Evolutionary conservation across 2,329 filamentous ascomycete species (phyloP), one percentile per base, ranked within the genome.

Genomic region (Colletotrichum limetticola): DNA sequence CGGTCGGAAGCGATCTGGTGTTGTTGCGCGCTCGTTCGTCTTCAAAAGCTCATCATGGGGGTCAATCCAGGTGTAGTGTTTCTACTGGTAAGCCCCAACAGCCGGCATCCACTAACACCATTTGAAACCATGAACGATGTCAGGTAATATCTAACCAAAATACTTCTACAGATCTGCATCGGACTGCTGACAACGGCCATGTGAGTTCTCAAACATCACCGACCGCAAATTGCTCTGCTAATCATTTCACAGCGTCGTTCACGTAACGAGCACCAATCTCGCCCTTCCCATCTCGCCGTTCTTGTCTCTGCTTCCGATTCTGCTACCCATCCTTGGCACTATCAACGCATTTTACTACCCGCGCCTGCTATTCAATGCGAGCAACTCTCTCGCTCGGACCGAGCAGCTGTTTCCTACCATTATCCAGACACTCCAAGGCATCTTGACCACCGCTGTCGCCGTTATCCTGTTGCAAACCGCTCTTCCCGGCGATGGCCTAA

Each of bases 391-490:
- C 22, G 70, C 72, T 2, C 72, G 72, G 19, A 37, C 66, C 30
- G 64, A 74, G 14, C 72, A 73, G 69, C 59, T 74, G n/a, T 57
- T 74, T 7, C 72, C 72, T 1, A 61, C 49, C 77, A 73, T 82
- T 22, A 74, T 86, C 11, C 86, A 88, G 61, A 77, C 82, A 12
- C 72, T 86, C 3, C 86, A 88, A 67, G 83, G 79, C 8, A 77
- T 87, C 24, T 49, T 86, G 4, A 79, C 83, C 1, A 82, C 85
- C 7, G 78, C 87, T 6, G 80, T 89, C 2, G 85, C 85, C 2
- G 86, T 86, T 0, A 77, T 88, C 8, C 80, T 87, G 16, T 75
- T 83, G 35, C 78, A 83, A 66, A 77, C 79, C 19, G 74, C 81
- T 19, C 66, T 80, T 0, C 81, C 85, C 0, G 82, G 84, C 1